These are phyloP conservation scores for Collariella sp. DNA, from an alignment of 495 filamentous ascomycete genomes.

Conservation along the genomic window DNA sequence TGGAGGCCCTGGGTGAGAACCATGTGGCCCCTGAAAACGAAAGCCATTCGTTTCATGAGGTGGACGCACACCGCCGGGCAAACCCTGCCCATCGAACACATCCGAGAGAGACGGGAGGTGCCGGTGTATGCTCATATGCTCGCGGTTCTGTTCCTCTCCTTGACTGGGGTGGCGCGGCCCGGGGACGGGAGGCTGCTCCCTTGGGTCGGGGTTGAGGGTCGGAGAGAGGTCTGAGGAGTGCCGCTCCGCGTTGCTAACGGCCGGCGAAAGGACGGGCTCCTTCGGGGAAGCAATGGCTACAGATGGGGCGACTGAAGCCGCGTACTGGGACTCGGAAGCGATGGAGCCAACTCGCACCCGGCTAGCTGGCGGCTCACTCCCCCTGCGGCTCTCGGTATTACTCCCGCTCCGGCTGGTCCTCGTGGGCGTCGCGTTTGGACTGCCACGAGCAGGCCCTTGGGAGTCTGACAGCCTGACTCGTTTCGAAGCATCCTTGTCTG, in stretches of 20 bases:
- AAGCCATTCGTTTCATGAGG: conserved; percentile 18
- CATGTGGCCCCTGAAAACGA: conserved; percentile 7
- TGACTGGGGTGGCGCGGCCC: conserved; percentile 14
- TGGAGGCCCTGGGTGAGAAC: conserved; percentile 12
- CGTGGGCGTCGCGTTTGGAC: conserved; percentile 25
- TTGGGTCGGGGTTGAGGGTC: conserved; percentile 15
- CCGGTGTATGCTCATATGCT: conserved; percentile 14
- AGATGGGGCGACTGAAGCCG: conserved; percentile 16
- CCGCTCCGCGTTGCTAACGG: conserved; percentile 9
- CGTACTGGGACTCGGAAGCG: conserved; percentile 31
- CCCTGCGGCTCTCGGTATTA: conserved; percentile 33
- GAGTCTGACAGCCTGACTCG: conserved; percentile 31
- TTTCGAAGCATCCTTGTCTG: conserved; percentile 40
- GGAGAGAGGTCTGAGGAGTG: conserved; percentile 22
- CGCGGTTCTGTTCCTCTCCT: conserved; percentile 18
- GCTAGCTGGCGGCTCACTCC: conserved; percentile 38
- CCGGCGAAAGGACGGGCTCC: conserved; percentile 30
- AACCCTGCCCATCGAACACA: conserved; percentile 23
- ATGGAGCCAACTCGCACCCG: conserved; percentile 34
- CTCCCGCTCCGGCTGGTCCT: conserved; percentile 37
- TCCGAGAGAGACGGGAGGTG: conserved; percentile 30
- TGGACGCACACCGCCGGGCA: conserved; percentile 5
- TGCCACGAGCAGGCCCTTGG: conserved; percentile 20
- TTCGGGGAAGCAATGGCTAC: conserved; percentile 24
- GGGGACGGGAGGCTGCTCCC: conserved; percentile 5